phyloP scores from a whole-genome alignment of 2,329 filamentous ascomycete species.

The Simplicillium aogashimaense region DNA sequence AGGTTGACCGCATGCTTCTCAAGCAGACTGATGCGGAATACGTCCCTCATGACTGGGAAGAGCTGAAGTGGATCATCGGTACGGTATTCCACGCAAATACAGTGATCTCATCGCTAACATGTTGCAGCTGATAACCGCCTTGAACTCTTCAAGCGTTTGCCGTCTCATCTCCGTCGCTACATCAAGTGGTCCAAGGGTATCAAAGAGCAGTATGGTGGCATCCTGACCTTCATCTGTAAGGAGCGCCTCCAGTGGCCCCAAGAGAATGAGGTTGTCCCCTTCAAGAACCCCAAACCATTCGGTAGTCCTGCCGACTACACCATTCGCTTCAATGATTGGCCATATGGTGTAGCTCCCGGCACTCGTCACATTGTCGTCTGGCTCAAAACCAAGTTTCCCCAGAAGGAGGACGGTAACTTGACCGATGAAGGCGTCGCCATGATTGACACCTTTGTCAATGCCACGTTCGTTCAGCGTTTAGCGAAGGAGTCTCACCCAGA shows the following conservation, averaged over 20 bases:
- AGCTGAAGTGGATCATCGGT: constrained; percentile 60
- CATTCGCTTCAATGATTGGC: constrained; percentile 86
- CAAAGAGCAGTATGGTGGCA: constrained; percentile 64
- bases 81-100: constrained; percentile 14
- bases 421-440: constrained; percentile 53
- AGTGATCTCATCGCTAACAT: constrained; percentile 4
- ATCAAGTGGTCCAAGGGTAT: constrained; percentile 65
- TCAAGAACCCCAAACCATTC: constrained; percentile 40
- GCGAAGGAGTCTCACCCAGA: constrained; percentile 13
- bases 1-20: constrained; percentile 46
- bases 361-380: constrained; percentile 83
- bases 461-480: constrained; percentile 55
- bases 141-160: constrained; percentile 65
- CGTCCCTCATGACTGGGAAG: constrained; percentile 61
- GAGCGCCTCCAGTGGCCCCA: constrained; percentile 60
- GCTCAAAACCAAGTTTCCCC: constrained; percentile 71
- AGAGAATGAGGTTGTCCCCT: constrained; percentile 48
- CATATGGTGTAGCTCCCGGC: constrained; percentile 61
- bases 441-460: constrained; percentile 61
- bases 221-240: constrained; percentile 67
- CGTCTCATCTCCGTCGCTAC: constrained; percentile 72
- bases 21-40: constrained; percentile 62
- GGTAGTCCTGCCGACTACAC: constrained; percentile 47
- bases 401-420: constrained; percentile 53
- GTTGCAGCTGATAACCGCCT: constrained; percentile 47